These are phyloP conservation scores for Globomyces sp. DNA, from an alignment of 371 early-diverging fungal species.

Conservation along the genomic window DNA sequence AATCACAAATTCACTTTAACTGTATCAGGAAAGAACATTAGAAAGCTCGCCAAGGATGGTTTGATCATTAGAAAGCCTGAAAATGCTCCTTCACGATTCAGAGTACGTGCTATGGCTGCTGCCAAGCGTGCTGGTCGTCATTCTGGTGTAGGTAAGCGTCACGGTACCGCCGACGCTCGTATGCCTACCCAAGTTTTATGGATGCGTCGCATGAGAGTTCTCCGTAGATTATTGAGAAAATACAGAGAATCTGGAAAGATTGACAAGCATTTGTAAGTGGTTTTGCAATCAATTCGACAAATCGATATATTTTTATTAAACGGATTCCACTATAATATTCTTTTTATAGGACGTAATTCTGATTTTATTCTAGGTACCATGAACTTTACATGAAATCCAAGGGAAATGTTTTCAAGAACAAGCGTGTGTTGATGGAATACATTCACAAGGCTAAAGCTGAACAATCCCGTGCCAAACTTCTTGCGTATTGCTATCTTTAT, in stretches of 20 bases:
- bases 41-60: conserved; percentile 97
- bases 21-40: conserved; percentile 84
- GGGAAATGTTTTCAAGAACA: conserved; percentile 99
- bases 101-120: conserved; percentile 88
- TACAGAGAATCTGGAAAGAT: conserved; percentile 98
- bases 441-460: conserved; percentile 99
- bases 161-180: conserved; percentile 99
- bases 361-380: conserved; percentile 68
- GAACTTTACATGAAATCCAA: conserved; percentile 97
- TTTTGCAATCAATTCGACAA: background rate
- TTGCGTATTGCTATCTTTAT: conserved; percentile 51
- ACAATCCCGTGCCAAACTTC: conserved; percentile 91
- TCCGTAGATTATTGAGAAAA: conserved; percentile 96
- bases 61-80: conserved; percentile 97
- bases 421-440: conserved; percentile 99
- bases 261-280: conserved; percentile 86
- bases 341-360: conserved; percentile 5
- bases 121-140: conserved; percentile 99
- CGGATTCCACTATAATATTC: background rate
- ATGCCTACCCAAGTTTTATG: conserved; percentile 96
- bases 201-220: conserved; percentile 99
- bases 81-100: conserved; percentile 92
- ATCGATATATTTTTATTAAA: too few relatives aligned
- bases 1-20: conserved; percentile 34
- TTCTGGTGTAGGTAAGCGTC: conserved; percentile 97